Evolutionary conservation across 148 eudicot species (phyloP), one percentile per base, ranked within the genome.

Genomic region (Beta vulgaris): DNA sequence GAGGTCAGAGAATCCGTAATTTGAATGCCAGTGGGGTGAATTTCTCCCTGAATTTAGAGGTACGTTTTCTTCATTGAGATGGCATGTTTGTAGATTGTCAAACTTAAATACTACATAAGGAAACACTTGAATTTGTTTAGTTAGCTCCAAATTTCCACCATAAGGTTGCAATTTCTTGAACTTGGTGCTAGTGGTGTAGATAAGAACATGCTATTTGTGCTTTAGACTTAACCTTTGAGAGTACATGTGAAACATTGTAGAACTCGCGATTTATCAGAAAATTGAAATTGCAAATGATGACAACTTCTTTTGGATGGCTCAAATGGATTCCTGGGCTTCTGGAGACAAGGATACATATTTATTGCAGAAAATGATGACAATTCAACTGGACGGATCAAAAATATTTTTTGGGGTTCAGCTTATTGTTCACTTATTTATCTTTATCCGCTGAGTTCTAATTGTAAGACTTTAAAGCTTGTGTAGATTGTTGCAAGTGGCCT

Each of bases 41-140:
- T 75, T 76, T 95, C 85, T 85, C 98, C 31, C 86, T 89, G 15
- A 89, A 79, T 79, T 72, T 95, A 57, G 99, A 95, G 99, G 99
- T 95, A 88, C 62, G 14, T 36, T 51, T 72, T 76, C 29, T 58
- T 74, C 14, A 34, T 76, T 42, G 0, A 13, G n/a, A 32, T 66
- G 53, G 19, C 37, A 49, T 60, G 49, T 26, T 69, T 60, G 40
- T 31, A 53, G 70, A 31, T 48, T 40, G 28, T 12, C 23, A 32
- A 26, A 35, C 76, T 60, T 58, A 60, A 62, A 55, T 32, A 10
- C 23, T 25, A 35, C 15, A 26, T 18, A 29, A 55, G 32, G 28
- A 29, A 19, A 12, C 25, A 21, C 44, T 2, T 39, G 35, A 19
- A 55, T 15, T 59, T 28, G 71, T 35, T 43, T 34, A 34, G 28